Evolutionary conservation across 495 filamentous ascomycete species (phyloP).

Genomic region (Tuber borchii): DNA sequence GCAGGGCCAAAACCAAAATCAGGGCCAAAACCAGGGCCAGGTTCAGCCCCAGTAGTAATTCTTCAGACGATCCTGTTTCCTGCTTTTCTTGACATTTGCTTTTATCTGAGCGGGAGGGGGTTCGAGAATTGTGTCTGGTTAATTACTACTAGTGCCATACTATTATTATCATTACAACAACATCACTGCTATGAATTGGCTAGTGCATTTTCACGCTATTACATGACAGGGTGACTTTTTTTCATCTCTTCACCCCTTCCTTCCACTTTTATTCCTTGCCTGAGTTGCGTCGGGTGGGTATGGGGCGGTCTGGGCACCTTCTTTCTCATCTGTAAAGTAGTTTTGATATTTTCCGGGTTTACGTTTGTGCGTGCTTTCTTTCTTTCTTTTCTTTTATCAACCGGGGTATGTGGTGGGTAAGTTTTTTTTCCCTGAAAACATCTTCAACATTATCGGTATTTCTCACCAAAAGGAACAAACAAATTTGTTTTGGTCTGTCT

Average conservation of each 20-base stretch:
- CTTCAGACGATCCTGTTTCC: background rate
- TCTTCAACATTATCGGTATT: background rate
- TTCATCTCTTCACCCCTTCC: background rate
- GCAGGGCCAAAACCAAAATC: constrained; percentile 13
- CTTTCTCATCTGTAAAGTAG: background rate
- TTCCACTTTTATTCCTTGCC: background rate
- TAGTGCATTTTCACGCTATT: background rate
- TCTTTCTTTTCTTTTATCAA: background rate
- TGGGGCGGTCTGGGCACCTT: background rate
- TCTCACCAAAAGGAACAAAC: background rate
- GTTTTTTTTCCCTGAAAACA: background rate
- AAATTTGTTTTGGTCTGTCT: background rate
- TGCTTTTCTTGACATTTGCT: background rate
- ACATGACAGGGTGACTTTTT: background rate
- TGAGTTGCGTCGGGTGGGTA: background rate
- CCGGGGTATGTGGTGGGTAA: background rate
- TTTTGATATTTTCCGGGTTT: background rate
- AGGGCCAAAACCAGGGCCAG: background rate
- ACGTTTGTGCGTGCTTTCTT: background rate
- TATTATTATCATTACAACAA: background rate
- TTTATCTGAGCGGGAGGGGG: background rate
- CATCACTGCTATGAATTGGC: background rate
- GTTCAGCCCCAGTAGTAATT: background rate
- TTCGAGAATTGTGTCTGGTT: constrained; percentile 4
- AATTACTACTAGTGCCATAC: background rate